Base-by-base conservation (phyloP, 306 rosid genomes). In the Quillaja saponaria region DNA sequence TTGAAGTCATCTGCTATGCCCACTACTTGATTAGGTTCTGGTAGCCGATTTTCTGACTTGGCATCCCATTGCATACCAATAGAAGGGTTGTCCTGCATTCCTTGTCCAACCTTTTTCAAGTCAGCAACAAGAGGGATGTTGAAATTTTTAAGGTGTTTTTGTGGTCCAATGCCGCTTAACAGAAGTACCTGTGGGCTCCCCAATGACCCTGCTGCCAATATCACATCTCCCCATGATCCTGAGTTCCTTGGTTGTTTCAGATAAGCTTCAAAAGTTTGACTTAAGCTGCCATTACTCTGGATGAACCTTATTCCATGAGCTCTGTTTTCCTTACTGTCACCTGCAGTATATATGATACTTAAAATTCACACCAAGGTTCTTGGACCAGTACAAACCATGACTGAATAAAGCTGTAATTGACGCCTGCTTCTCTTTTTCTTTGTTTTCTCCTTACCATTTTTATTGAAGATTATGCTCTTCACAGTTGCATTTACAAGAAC, bases 401-500 rank as follows among this genome's bases (percentile, higher is more conserved):
- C 17, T 46, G 10, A 57, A 63, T 49, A 31, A 15, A 56, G 14
- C 15, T 46, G 20, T 13, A 53, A 45, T 13, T 17, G 13, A 56
- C 33, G 6, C 53, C 1, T 8, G 10, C 35, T 37, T 54, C 21
- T 25, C 16, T 42, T 10, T 60, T 19, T 9, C 38, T 44, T 40
- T 8, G 56, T 39, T 69, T 13, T 37, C 8, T 66, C n/a, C 88
- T 79, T 76, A 80, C 94, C 81, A 34, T 68, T 64, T 21, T 67
- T 28, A 9, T 55, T 56, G 31, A 89, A 79, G 65, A 89, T 81
- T 56, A 89, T 81, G 56, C 71, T 73, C 69, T 79, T 78, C 0
- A 85, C 95, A 6, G 96, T 85, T 68, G 90, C 87, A 80, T 85
- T 79, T 52, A 89, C 38, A 54, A 85, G 90, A 34, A 89, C 85